These are phyloP conservation scores for Metschnikowia santaceciliae DNA, from an alignment of 805 yeast genomes.

Conservation along the genomic window DNA sequence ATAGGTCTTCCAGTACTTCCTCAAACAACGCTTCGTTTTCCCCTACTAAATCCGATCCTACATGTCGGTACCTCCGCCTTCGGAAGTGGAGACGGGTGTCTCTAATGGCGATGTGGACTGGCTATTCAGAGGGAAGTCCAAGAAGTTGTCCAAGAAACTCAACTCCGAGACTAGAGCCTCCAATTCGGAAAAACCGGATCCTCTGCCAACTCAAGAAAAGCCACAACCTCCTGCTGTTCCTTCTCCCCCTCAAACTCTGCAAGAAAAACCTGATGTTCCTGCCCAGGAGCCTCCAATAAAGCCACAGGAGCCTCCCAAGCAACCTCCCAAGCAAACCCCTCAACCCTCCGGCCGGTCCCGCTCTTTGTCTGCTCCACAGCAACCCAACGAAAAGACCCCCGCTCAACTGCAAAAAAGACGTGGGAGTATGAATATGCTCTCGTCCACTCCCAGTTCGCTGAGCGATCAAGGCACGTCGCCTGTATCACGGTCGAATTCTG, in stretches of 20 bases:
- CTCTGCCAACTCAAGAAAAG: not conserved
- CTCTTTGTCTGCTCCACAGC: slow-evolving; percentile 21
- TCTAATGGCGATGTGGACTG: slow-evolving; percentile 79
- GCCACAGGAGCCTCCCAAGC: not conserved
- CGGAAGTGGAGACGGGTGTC: slow-evolving; percentile 45
- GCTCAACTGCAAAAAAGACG: slow-evolving; percentile 10
- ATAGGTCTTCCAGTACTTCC: not conserved
- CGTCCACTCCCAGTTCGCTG: not conserved
- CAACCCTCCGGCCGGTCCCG: slow-evolving; percentile 19
- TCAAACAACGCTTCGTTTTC: not conserved
- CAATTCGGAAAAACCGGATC: not conserved
- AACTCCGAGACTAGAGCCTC: slow-evolving; percentile 17
- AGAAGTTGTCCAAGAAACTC: slow-evolving; percentile 47
- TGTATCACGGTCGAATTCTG: slow-evolving; percentile 9
- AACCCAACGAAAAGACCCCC: slow-evolving; percentile 2
- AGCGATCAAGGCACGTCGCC: not conserved
- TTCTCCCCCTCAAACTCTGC: not conserved
- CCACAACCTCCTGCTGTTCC: not conserved
- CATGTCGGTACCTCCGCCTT: slow-evolving; percentile 14
- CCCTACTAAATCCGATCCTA: not conserved
- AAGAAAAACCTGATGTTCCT: not conserved
- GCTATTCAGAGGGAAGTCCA: slow-evolving; percentile 76
- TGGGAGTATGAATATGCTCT: slow-evolving; percentile 6
- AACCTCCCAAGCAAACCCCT: not conserved
- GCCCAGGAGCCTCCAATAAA: not conserved